Base-by-base conservation (phyloP, 495 filamentous ascomycete genomes). In the Sordaria brevicollis region DNA sequence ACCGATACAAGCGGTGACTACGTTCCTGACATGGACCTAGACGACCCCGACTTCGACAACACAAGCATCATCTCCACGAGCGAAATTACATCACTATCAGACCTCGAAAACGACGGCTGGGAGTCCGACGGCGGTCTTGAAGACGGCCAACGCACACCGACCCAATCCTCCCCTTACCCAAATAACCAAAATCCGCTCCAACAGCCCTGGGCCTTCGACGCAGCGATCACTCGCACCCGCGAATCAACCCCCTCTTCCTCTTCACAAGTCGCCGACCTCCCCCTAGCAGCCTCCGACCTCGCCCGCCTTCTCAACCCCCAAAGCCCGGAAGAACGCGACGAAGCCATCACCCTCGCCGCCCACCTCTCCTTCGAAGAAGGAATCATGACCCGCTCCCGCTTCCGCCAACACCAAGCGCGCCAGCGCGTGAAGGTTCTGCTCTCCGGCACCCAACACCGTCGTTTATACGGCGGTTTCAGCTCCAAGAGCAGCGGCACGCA, bases 301-400 rank as follows among this genome's bases (percentile, higher is more conserved):
- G 91, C 94, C 8, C 84, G 86, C n/a, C 88, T 98, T 0, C 89
- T 99, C 2, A 86, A 96, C 74, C 96, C 96, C 0, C 87, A 88
- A 65, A 91, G 87, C 43, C 83, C 87, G 0, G 91, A 94, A 68
- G 90, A 94, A 68, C 86, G 89, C 39, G 86, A 92, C 38, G 91
- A 97, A 78, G 95, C 96, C 3, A 86, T 87, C 35, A 85, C 94
- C 10, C 86, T 98, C 3, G 90, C 94, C 13, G 90, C 92, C 2
- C 94, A 94, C 77, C 86, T 99, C 13, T 80, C 83, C 19, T 87
- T 86, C 66, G 80, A 87, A 5, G 82, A 81, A n/a, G 49, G 49
- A 13, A 89, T 94, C 62, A 78, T 97, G 69, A 99, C 95, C 7
- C 90, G 95, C 34, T 90, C 91, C 41, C 88, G 87, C 62, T 97